phyloP scores from a whole-genome alignment of 2,329 filamentous ascomycete species.

The Corynespora cassiicola region DNA sequence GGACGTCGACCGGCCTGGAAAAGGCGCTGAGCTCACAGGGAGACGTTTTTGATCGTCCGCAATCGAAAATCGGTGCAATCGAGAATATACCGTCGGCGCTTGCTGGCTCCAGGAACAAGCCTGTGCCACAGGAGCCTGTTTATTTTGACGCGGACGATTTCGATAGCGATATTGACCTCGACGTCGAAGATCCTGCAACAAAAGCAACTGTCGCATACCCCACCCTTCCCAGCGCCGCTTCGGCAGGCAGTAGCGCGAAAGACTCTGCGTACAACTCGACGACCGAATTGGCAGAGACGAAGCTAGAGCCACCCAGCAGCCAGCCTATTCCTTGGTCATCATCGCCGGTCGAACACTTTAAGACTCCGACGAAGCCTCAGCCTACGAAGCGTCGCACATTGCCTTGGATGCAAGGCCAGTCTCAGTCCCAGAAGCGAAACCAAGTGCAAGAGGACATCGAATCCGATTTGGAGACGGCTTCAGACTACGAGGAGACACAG shows the following conservation, averaged over 20 bases:
- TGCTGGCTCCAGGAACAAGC: constrained; percentile 18
- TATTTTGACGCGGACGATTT: constrained; percentile 81
- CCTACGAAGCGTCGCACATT: constrained; percentile 68
- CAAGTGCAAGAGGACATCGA: constrained; percentile 23
- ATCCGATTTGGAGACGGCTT: constrained; percentile 22
- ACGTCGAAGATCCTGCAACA: constrained; percentile 67
- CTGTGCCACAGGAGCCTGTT: constrained; percentile 28
- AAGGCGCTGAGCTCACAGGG: constrained; percentile 50
- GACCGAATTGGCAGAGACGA: constrained; percentile 22
- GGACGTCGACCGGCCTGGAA: constrained; percentile 54
- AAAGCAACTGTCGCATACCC: constrained; percentile 52
- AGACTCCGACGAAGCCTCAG: constrained; percentile 35
- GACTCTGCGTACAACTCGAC: constrained; percentile 35
- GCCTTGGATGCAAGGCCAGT: constrained; percentile 61
- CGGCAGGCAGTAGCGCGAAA: no score
- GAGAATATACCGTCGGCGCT: constrained; percentile 38
- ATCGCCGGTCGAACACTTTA: constrained; percentile 60
- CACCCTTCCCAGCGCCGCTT: constrained; percentile 35
- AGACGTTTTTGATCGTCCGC: constrained; percentile 35
- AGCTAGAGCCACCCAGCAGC: constrained; percentile 53
- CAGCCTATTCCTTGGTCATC: constrained; percentile 75
- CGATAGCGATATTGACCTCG: constrained; percentile 80
- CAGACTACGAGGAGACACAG: constrained; percentile 15
- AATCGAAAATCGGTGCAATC: constrained; percentile 29
- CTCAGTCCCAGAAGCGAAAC: constrained; percentile 27